Evolutionary conservation across 225 moss, liverwort and hornwort species (phyloP), one percentile per base, ranked within the genome.

Genomic region (Physcomitrium patens): DNA sequence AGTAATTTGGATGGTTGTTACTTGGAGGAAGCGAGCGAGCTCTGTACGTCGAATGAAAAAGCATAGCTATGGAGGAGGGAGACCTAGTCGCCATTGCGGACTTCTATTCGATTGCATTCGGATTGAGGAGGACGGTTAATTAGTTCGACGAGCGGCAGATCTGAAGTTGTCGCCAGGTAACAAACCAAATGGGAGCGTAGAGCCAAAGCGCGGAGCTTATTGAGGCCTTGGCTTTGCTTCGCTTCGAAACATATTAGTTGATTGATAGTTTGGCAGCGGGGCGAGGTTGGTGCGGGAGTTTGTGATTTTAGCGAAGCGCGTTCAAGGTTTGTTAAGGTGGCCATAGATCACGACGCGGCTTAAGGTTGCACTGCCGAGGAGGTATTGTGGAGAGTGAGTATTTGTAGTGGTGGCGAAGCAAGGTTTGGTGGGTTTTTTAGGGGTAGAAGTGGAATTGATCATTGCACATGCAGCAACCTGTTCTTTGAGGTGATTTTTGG

Each of bases 171-270:
- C 50, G 74, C 54, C 23, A 24, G 16, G 28, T 2, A 15, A 10
- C 88, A 19, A 86, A 84, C 28, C 80, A 76, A 67, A 74, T 79
- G 76, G 79, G 76, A 89, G 82, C 60, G 89, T 78, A 73, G 89
- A 90, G 73, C 84, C 77, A 1, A 79, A 68, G 46, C 86, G 63
- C 28, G 87, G 65, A 84, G 56, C 19, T 80, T 76, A 63, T 58
- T 70, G 37, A 69, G 77, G 52, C 80, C 54, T 57, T 84, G 69
- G 41, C 73, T 64, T 15, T 71, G 65, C 59, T 59, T 76, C 51
- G 67, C 60, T 18, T 44, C n/a, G 88, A 81, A 28, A 81, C 31
- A 3, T 4, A 7, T 37, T 4, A 37, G 31, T 37, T 37, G 31
- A 7, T 37, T 37, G 31, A 37, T 37, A 37, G 31, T 2, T 37